Evolutionary conservation across 495 filamentous ascomycete species (phyloP).

Genomic region (Neurospora sp.): DNA sequence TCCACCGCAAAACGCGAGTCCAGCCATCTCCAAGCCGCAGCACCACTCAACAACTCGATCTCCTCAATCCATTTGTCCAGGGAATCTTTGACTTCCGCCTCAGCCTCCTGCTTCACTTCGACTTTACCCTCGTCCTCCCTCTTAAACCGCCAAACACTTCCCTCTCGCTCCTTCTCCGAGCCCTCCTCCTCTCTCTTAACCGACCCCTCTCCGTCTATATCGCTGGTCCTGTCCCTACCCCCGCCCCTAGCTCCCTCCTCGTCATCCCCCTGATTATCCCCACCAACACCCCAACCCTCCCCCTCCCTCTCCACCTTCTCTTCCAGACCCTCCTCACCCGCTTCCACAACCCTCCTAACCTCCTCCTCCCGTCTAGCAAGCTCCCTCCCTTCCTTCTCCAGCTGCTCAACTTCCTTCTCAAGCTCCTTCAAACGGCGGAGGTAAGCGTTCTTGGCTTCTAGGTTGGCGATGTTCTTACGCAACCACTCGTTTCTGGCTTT

Average conservation of each 20-base stretch:
- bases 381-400: background rate
- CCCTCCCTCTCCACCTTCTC: too few species aligned
- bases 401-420: background rate
- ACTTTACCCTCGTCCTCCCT: background rate
- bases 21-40: background rate
- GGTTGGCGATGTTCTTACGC: background rate
- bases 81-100: background rate
- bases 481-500: background rate
- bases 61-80: background rate
- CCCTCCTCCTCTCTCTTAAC: background rate
- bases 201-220: background rate
- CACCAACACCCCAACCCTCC: background rate
- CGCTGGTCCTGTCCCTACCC: background rate
- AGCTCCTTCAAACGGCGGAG: background rate
- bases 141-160: background rate
- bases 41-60: background rate
- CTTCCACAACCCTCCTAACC: background rate
- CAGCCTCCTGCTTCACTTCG: background rate
- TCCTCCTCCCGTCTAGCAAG: background rate
- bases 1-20: background rate
- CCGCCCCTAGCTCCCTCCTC: background rate
- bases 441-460: background rate
- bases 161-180: background rate
- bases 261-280: background rate
- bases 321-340: background rate